Base-by-base conservation (phyloP, 164 flowering plant genomes). In the Vitis rotundifolia region DNA sequence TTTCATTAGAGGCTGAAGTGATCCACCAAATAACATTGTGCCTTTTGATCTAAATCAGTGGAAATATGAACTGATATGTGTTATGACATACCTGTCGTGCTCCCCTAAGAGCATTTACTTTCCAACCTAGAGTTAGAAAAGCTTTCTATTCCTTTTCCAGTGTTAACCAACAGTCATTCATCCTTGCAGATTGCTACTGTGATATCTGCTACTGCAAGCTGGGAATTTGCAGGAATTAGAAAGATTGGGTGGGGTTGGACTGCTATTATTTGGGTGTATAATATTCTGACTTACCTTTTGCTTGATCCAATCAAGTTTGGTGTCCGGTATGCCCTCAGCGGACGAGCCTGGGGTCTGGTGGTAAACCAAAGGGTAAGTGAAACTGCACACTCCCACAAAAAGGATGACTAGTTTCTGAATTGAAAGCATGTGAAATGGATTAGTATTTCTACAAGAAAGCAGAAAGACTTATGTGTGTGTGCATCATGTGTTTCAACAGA, bases 221-320 rank as follows among this genome's bases (percentile, higher is more conserved):
- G 80, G 75, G 8, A 73, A 2, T 67, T 81, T 68, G 87, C 85
- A 10, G 84, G 81, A 53, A 85, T 88, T 18, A 77, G 66, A 64
- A 72, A 59, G 19, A 84, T 87, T 26, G 89, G 89, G 12, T 84
- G 88, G 89, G 68, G 75, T 2, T 88, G 92, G 92, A 71, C 85
- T 2, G 92, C 79, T 22, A 88, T 87, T 15, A 85, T 89, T 63
- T 89, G 94, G 91, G 8, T 86, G 26, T 89, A 59, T 80, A 88
- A 79, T 56, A 69, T 84, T 13, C 49, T 82, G 3, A 75, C 79
- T 16, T 87, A 89, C 75, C 11, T 86, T 52, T 72, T 80, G 12
- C 90, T 89, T 18, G 90, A 89, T 82, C 82, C 83, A 29, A 66
- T 89, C 73, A 88, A 89, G 49, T 85, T 88, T 22, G 71, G 28